Conservation (phyloP, 306 rosid species). For the Pyrus communis region DNA sequence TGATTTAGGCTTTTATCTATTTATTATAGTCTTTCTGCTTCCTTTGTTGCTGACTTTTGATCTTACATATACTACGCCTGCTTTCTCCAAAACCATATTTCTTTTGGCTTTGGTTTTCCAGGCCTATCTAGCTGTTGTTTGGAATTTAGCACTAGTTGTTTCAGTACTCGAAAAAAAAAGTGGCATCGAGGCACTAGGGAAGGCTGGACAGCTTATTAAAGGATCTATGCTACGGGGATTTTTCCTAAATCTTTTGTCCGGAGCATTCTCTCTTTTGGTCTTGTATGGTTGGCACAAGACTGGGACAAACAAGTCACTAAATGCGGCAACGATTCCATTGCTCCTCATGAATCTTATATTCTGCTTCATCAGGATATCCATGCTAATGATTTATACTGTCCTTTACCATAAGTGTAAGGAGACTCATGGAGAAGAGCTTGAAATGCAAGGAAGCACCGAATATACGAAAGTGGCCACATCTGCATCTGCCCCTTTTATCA, state of each 20-base stretch:
- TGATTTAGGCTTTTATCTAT: background rate
- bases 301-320: background rate
- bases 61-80: background rate
- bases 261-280: background rate
- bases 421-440: constrained; percentile 12
- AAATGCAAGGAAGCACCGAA: constrained; percentile 11
- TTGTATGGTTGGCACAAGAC: background rate
- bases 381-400: constrained; percentile 7
- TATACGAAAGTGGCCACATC: background rate
- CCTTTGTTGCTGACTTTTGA: background rate
- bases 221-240: constrained; percentile 7
- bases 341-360: background rate
- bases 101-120: background rate
- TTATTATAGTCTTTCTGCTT: background rate
- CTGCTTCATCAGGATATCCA: background rate
- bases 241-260: constrained; percentile 6
- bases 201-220: constrained; percentile 10
- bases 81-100: background rate
- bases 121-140: constrained; percentile 2
- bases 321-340: background rate
- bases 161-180: constrained; percentile 17
- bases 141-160: constrained; percentile 15
- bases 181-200: constrained; percentile 18
- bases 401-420: constrained; percentile 18
- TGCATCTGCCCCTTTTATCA: background rate